A percentile compares a stretch with the other conserved stretches of the same genome.
These are phyloP conservation scores for Leucosporidium scottii DNA, from an alignment of 768 basidiomycete species.

Conservation along the genomic window DNA sequence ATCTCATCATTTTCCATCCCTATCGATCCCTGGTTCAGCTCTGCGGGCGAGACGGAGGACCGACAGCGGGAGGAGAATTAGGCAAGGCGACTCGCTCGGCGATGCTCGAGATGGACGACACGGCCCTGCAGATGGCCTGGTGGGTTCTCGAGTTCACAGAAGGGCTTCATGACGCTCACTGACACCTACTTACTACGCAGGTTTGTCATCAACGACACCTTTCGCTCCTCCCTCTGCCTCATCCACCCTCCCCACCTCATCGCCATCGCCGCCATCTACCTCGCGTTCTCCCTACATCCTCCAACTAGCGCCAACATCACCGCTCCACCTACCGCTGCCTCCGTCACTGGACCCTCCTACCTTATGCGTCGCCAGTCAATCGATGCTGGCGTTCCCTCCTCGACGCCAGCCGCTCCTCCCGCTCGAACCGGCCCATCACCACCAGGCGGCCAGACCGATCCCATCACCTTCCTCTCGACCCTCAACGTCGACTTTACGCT, in stretches of 20 bases:
- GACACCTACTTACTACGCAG: constrained; percentile 44
- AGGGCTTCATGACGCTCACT: not conserved
- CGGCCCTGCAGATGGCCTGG: constrained; percentile 86
- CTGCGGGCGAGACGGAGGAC: constrained; percentile 40
- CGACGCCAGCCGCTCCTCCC: constrained; percentile 40
- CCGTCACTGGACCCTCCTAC: constrained; percentile 69
- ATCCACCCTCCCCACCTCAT: constrained; percentile 91
- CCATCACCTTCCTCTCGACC: constrained; percentile 72
- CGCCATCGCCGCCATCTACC: constrained; percentile 83
- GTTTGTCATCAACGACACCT: constrained; percentile 96
- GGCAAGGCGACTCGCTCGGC: constrained; percentile 55
- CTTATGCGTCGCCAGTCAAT: constrained; percentile 63
- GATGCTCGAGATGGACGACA: constrained; percentile 65
- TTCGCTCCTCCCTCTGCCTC: constrained; percentile 86
- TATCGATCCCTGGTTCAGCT: constrained; percentile 72
- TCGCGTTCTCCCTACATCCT: constrained; percentile 71
- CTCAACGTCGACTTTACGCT: constrained; percentile 73
- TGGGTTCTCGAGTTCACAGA: constrained; percentile 42
- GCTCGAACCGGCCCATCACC: not conserved
- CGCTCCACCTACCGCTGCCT: constrained; percentile 20
- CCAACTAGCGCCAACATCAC: constrained; percentile 34
- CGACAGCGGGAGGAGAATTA: constrained; percentile 29
- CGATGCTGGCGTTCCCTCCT: constrained; percentile 15
- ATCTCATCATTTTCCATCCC: constrained; percentile 86
- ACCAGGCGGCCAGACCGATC: constrained; percentile 51